Evolutionary conservation across 2,329 filamentous ascomycete species (phyloP), one percentile per base, ranked within the genome.

Genomic region (Sporothrix luriei): DNA sequence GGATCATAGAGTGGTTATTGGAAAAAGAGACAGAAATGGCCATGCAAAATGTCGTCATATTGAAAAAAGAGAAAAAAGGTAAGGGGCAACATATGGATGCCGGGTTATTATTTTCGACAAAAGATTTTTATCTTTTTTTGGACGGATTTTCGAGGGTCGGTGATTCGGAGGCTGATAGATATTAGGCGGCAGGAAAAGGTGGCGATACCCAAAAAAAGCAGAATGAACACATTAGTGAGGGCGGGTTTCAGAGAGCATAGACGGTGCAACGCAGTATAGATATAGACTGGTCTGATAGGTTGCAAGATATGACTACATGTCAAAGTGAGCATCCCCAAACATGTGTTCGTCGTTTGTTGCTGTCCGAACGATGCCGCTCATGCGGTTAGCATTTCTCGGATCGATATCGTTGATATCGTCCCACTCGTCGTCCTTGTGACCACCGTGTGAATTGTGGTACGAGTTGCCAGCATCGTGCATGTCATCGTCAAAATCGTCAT

Each of bases 281-380:
- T 46, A 62, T 46, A 62, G 57, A 62, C 57, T 62, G 57, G 57
- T 62, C 43, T 43, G 57, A 62, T 62, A 62, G 38, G 57, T 38
- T 46, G 57, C 5, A 29, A 55, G 33, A 61, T 61, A 54, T 16
- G n/a, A 13, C 29, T 82, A 90, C 79, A 87, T 83, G 77, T 91
- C 87, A 78, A 91, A 90, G 70, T 88, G 84, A 64, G 84, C 83
- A 70, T 83, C 83, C 73, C 84, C 86, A 75, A 91, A 87, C 82
- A 89, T 87, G 72, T 87, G 83, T 76, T 89, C 87, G 71, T 90
- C 88, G 73, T 87, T 82, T 68, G 87, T 82, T 68, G 81, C 81
- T 59, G 84, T 86, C 76, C 84, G 85, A 66, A 87, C 82, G 72
- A 89, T 84, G 57, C 88, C 88, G 76, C 87, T 90, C 87, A 90